Evolutionary conservation across 169 alveolate genomes (phyloP), one percentile per base, ranked within the genome.

Genomic region (Plasmodium fragile): DNA sequence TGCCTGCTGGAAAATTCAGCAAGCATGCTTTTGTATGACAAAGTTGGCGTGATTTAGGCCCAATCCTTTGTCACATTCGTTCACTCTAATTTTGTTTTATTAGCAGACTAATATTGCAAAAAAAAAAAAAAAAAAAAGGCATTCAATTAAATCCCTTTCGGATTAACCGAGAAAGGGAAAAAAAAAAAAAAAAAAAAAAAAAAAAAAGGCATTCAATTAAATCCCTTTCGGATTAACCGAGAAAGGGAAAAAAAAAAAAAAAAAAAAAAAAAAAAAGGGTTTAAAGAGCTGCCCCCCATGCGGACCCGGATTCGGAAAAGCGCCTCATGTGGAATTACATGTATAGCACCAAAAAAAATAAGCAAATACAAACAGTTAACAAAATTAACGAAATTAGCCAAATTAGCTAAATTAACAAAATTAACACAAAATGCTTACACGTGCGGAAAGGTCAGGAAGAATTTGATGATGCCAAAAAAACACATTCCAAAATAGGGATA

Each of bases 401-500:
- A 13, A 13, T 49, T 49, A 49, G 11, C 18, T 13, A 11, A 49
- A 13, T 49, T 13, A 49, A 13, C 22, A 49, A 49, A 11, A 11
- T 10, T 45, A 4, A 45, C n/a, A 59, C 25, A 73, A 92, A 73
- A 59, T 82, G 28, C 10, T 43, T 32, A 83, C 53, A 49, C 32
- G n/a, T 39, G 5, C 75, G 65, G 32, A 36, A 6, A 84, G 75
- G 34, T 87, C 25, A 10, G 28, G 59, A 49, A 81, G 39, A 52
- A 70, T 59, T 32, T 82, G 89, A 55, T 85, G 53, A 25, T 34
- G 32, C n/a, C 80, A 79, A 34, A 83, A 92, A 83, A 90, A 90
- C 30, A 77, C 70, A 36, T 25, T 95, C 71, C 92, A 95, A 95
- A 81, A 92, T 78, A 34, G 93, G 92, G 39, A 83, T 90, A n/a